Conservation (phyloP, 2,329 filamentous ascomycete species). For the Ampelomyces quisqualis region DNA sequence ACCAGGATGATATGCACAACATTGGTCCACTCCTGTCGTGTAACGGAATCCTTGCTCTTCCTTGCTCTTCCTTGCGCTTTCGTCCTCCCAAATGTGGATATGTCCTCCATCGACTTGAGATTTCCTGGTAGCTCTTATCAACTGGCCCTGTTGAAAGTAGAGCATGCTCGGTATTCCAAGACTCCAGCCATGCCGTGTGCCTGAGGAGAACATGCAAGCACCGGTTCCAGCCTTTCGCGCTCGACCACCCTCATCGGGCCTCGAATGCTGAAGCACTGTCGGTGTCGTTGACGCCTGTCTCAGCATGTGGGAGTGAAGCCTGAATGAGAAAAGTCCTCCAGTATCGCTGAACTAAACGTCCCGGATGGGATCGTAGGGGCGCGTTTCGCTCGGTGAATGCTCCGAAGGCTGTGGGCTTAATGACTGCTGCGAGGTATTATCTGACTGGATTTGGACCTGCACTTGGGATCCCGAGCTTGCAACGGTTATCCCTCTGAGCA, state of each 20-base stretch:
- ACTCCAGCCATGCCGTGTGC: slow-evolving; percentile 6
- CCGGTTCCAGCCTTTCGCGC: slow-evolving; percentile 7
- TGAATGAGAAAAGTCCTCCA: slow-evolving; percentile 24
- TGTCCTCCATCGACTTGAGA: slow-evolving; percentile 11
- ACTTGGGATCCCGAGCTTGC: slow-evolving; percentile 32
- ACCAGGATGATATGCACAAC: slow-evolving; percentile 22
- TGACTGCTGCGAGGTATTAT: slow-evolving; percentile 31
- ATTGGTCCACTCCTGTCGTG: slow-evolving; percentile 15
- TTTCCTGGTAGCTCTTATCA: slow-evolving; percentile 4
- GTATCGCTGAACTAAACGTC: slow-evolving; percentile 31
- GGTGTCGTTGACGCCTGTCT: slow-evolving; percentile 14
- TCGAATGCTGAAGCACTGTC: slow-evolving; percentile 17
- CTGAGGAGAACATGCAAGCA: background rate
- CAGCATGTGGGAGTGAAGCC: slow-evolving; percentile 14
- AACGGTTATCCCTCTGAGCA: slow-evolving; percentile 36
- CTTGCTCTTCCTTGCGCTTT: slow-evolving; percentile 11
- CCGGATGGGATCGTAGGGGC: slow-evolving; percentile 41
- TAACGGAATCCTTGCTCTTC: slow-evolving; percentile 15
- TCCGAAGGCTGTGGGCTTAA: slow-evolving; percentile 36
- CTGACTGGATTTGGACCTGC: slow-evolving; percentile 30
- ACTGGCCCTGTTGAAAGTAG: background rate
- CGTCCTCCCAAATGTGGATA: slow-evolving; percentile 1
- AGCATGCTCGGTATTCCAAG: slow-evolving; percentile 4
- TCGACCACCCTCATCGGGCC: slow-evolving; percentile 7
- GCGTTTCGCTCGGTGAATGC: slow-evolving; percentile 37